Evolutionary conservation across 148 eudicot genomes (phyloP).

Genomic region (Diospyros lotus): DNA sequence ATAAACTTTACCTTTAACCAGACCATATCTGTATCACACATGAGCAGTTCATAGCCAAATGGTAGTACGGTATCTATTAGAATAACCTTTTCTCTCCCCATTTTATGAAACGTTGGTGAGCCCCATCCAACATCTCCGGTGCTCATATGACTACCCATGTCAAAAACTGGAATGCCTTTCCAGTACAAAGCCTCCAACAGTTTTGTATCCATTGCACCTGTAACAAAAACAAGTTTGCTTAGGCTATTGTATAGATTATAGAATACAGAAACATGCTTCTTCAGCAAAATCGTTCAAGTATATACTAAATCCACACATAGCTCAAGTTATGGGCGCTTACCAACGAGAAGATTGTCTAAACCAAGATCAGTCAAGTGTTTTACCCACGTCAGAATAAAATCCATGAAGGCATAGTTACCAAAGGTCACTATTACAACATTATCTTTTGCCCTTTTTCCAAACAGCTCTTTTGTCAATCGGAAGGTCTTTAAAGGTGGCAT

Average conservation of each 20-base stretch:
- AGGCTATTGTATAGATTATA: background rate
- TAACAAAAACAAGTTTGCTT: conserved; percentile 14
- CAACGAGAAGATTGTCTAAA: conserved; percentile 77
- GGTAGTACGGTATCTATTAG: conserved; percentile 82
- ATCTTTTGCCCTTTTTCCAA: conserved; percentile 70
- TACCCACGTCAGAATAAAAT: conserved; percentile 95
- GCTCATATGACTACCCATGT: conserved; percentile 99
- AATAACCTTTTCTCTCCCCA: conserved; percentile 95
- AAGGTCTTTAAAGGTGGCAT: conserved; percentile 73
- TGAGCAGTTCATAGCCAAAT: conserved; percentile 79
- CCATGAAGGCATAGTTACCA: conserved; percentile 97
- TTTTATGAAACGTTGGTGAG: conserved; percentile 91
- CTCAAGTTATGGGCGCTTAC: conserved; percentile 35
- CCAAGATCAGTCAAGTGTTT: conserved; percentile 85
- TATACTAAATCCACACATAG: background rate
- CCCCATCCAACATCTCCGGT: conserved; percentile 98
- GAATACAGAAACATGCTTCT: conserved; percentile 4
- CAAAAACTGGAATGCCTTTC: conserved; percentile 94
- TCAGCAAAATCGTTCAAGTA: background rate
- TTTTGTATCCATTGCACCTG: conserved; percentile 99
- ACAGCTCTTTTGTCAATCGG: conserved; percentile 70
- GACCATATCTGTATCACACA: conserved; percentile 99
- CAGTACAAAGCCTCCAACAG: conserved; percentile 85
- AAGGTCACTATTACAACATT: conserved; percentile 78
- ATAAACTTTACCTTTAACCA: conserved; percentile 78